These are phyloP conservation scores for Aspergillus tamarii DNA, from an alignment of 2,329 filamentous ascomycete genomes.

Conservation along the genomic window DNA sequence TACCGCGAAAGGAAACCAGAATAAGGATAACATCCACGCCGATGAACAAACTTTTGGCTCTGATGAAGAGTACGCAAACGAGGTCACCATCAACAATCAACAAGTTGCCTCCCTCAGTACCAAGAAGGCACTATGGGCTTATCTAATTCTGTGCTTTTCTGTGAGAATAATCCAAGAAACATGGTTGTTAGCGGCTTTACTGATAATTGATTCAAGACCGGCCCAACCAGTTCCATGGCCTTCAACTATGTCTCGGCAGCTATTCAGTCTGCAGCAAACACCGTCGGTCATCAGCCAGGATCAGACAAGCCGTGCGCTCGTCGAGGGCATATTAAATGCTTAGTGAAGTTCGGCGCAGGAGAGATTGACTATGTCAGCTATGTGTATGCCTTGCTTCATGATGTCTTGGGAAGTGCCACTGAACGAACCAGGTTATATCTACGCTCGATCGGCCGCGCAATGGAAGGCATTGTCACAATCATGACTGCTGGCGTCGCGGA, in stretches of 20 bases:
- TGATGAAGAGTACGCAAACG: neutral
- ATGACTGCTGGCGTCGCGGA: slow-evolving; percentile 23
- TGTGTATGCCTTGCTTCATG: slow-evolving; percentile 13
- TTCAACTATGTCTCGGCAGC: slow-evolving; percentile 18
- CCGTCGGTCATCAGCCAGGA: slow-evolving; percentile 14
- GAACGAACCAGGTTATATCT: slow-evolving; percentile 19
- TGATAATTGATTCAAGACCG: neutral
- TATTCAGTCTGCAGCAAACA: slow-evolving; percentile 18
- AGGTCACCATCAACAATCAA: neutral
- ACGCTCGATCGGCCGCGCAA: slow-evolving; percentile 24
- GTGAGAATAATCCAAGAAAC: slow-evolving; percentile 1
- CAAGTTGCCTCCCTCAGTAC: neutral
- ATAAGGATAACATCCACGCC: neutral
- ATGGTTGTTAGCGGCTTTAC: neutral
- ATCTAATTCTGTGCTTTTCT: slow-evolving; percentile 22
- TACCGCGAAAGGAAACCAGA: neutral
- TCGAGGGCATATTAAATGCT: slow-evolving; percentile 21
- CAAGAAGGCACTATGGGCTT: slow-evolving; percentile 17
- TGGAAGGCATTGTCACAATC: slow-evolving; percentile 22
- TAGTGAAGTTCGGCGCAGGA: slow-evolving; percentile 21
- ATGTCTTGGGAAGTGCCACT: neutral
- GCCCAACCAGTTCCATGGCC: slow-evolving; percentile 12
- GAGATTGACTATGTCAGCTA: slow-evolving; percentile 27
- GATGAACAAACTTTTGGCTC: neutral
- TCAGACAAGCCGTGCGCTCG: slow-evolving; percentile 16